Base-by-base conservation (phyloP, 306 rosid genomes). In the Begonia peltatifolia region DNA sequence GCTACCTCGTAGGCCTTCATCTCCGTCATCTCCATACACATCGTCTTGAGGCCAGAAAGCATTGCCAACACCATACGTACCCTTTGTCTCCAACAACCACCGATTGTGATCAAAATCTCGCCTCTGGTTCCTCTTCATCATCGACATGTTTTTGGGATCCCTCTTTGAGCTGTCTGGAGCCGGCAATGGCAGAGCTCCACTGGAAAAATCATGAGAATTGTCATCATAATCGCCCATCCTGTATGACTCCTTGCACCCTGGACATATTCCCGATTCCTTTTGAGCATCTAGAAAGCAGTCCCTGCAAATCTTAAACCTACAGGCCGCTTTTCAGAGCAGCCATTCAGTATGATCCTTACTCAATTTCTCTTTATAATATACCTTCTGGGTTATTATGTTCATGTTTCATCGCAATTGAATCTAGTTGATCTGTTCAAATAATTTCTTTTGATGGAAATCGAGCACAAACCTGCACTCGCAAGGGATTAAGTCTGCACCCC, bases 91-190 rank as follows among this genome's bases (percentile, higher is more conserved):
- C 52, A 88, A 88, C 69, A 84, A 54, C 95, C 95, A 88, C 60
- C 79, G 65, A 13, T 88, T 82, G 59, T 88, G 95, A 65, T 88
- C 97, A 52, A 88, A 84, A n/a, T 88, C 95, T 53, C 93, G 95
- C 6, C 65, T 74, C 74, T 79, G 88, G 59, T 77, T 79, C 70
- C 92, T 76, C 56, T 77, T 88, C 89, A 79, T 88, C 63, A 84
- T 77, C 4, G 95, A 75, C 93, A 84, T 87, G 53, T 77, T 82
- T 30, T 68, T 76, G 14, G 74, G 15, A 50, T 78, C 80, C 8
- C 73, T 65, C 54, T 78, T 81, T 10, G 83, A 65, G 12, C 89
- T 78, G 7, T 60, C 67, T 23, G 89, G 80, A 3, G 78, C 90
- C 0, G 76, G 76, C 53, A 83, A 66, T 52, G 68, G 87, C 46